These are phyloP conservation scores for Collariella sp. DNA, from an alignment of 495 filamentous ascomycete species.

Conservation along the genomic window DNA sequence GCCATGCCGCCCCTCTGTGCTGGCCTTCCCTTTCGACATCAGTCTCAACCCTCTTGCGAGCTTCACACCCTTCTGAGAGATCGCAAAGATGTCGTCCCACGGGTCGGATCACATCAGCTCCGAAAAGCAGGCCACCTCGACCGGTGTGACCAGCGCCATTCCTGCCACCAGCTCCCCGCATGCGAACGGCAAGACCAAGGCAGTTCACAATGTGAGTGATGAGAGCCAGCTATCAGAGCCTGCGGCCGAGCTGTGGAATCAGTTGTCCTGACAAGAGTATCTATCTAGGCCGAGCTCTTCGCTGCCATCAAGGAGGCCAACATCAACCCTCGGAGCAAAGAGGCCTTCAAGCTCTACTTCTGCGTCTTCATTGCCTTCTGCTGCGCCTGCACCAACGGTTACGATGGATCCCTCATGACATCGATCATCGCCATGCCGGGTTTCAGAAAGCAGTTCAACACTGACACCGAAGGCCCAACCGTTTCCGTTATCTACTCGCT, in stretches of 20 bases:
- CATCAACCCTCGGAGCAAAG: slow-evolving; percentile 47
- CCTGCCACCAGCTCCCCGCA: slow-evolving; percentile 16
- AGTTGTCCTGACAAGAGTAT: slow-evolving; percentile 5
- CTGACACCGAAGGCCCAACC: slow-evolving; percentile 27
- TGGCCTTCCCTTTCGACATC: not conserved
- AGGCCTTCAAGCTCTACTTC: slow-evolving; percentile 47
- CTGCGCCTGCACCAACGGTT: slow-evolving; percentile 46
- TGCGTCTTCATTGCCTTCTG: slow-evolving; percentile 38
- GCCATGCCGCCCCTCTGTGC: not conserved
- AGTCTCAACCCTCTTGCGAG: not conserved
- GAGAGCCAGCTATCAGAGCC: not conserved
- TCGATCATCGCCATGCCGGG: slow-evolving; percentile 34
- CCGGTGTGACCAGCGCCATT: slow-evolving; percentile 6
- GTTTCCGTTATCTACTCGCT: slow-evolving; percentile 41
- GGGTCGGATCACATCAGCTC: slow-evolving; percentile 18
- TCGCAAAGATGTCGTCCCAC: slow-evolving; percentile 28
- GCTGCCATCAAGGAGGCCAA: slow-evolving; percentile 49
- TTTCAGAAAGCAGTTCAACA: slow-evolving; percentile 33
- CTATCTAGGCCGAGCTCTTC: slow-evolving; percentile 45
- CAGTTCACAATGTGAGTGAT: slow-evolving; percentile 44
- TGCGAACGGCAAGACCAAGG: slow-evolving; percentile 35
- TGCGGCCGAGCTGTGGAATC: not conserved
- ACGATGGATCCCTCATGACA: slow-evolving; percentile 42
- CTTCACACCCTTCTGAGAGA: not conserved
- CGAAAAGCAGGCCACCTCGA: slow-evolving; percentile 19